Base-by-base conservation (phyloP, 1,284 basidiomycete genomes). In the Mycosarcoma mackinlayi region DNA sequence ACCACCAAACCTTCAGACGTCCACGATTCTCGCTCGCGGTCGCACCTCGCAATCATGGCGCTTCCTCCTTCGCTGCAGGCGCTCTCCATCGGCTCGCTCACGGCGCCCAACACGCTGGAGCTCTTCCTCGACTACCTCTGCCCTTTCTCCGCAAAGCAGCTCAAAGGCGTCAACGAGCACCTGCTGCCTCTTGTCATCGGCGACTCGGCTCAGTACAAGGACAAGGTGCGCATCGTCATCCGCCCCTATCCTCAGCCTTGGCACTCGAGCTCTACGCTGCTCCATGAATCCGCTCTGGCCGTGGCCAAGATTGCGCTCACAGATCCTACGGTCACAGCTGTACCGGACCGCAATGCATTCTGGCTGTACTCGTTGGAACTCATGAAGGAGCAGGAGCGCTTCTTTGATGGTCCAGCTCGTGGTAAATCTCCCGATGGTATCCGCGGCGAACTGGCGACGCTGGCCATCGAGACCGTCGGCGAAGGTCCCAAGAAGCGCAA, bases 91-190 rank as follows among this genome's bases (percentile, higher is more conserved):
- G 94, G 94, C 31, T 83, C 81, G 21, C 83, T 85, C 41, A 83
- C 87, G 30, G 87, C 92, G 0, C 89, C 90, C 0, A 92, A 96
- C 79, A 92, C 91, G 2, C 86, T 97, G 55, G 93, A 95, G 64
- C 85, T 94, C 53, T 93, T 91, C 82, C 35, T 73, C 18, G 71
- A 76, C 63, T 73, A 73, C 21, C 60, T 69, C n/a, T 73, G 65
- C 80, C 93, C 93, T 0, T 94, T 88, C 86, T 84, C 83, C 4
- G 82, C 77, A 41, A 86, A 85, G 72, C 84, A 85, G 50, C 75
- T 83, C 35, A 67, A 73, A 28, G 83, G 84, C 7, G 75, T 86
- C 55, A 71, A 78, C 25, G 75, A 77, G 38, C 80, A 85, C 41
- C 58, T 83, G n/a, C 60, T 83, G 10, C 83, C 84, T 4, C 69